Evolutionary conservation across 1,284 basidiomycete genomes (phyloP), one percentile per base, ranked within the genome.

Genomic region (Chalciporus piperatoides): DNA sequence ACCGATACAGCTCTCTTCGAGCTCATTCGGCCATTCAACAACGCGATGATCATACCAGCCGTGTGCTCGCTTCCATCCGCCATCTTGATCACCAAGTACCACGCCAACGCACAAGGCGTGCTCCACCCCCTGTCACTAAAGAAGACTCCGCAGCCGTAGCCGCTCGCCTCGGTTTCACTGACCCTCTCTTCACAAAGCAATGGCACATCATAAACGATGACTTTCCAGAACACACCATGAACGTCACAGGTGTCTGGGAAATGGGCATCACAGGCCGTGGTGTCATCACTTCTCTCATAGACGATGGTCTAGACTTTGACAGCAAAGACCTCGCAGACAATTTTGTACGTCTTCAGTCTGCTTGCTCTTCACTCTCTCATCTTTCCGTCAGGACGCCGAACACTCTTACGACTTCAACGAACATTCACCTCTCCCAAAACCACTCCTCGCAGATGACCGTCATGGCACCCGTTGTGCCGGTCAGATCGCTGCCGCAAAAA

Each of bases 391-490:
- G 92, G 92, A 88, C 64, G 83, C 88, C 8, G 85, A 82, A 37
- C 87, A 95, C 50, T 98, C 95, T 0, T 93, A 94, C 68, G 96
- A 99, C 70, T 99, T 94, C 69, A 99, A 99, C 68, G 92, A 97
- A 63, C 93, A 99, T 65, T 84, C 82, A 30, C 76, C 83, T 8
- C 75, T 97, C 9, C 97, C 97, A 4, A 87, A 86, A 37, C 97
- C 97, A 0, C 81, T 87, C 45, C 81, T 97, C 41, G 79, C 78
- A 21, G 95, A 99, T 59, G 97, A 99, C 63, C 91, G 92, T 66
- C 97, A 99, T 65, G 97, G 97, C 14, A 99, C 97, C 0, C 87
- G 97, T 2, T 99, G 97, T 67, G 96, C 96, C 1, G 97, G 97
- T 27, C 97, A 99, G 70, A 86, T 99, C 48, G 94, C 92, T n/a